Conservation (phyloP, 2,329 filamentous ascomycete genomes). For the Talaromyces sp. region DNA sequence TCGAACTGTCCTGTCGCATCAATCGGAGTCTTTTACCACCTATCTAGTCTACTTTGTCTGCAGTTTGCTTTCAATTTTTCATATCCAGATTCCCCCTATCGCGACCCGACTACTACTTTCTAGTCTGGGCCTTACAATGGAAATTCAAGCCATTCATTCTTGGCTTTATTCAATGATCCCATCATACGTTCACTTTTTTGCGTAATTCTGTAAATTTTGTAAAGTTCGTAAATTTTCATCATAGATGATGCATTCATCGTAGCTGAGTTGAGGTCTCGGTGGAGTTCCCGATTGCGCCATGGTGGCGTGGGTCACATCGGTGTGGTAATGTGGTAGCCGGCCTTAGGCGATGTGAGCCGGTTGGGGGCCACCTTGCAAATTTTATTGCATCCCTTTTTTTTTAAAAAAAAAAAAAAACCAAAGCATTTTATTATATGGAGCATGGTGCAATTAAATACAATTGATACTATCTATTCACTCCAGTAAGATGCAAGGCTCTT, state of each 20-base stretch:
- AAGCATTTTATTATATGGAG: too few relatives aligned
- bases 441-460: too few relatives aligned
- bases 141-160: not conserved
- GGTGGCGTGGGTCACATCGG: conserved; percentile 1
- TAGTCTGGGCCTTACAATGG: conserved; percentile 20
- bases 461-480: too few relatives aligned
- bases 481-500: not conserved
- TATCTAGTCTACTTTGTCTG: not conserved
- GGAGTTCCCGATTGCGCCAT: not conserved
- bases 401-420: not conserved
- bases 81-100: conserved; percentile 16
- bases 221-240: not conserved
- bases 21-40: conserved; percentile 13
- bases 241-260: not conserved
- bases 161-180: not conserved
- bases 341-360: not conserved
- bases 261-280: not conserved
- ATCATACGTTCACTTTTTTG: not conserved
- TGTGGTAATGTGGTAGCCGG: conserved; percentile 1
- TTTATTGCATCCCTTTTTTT: not conserved
- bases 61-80: conserved; percentile 3
- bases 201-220: not conserved
- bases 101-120: conserved; percentile 23
- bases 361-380: not conserved
- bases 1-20: conserved; percentile 15